Evolutionary conservation across 2,329 filamentous ascomycete species (phyloP), one percentile per base, ranked within the genome.

Genomic region (Graphilbum fragrans): DNA sequence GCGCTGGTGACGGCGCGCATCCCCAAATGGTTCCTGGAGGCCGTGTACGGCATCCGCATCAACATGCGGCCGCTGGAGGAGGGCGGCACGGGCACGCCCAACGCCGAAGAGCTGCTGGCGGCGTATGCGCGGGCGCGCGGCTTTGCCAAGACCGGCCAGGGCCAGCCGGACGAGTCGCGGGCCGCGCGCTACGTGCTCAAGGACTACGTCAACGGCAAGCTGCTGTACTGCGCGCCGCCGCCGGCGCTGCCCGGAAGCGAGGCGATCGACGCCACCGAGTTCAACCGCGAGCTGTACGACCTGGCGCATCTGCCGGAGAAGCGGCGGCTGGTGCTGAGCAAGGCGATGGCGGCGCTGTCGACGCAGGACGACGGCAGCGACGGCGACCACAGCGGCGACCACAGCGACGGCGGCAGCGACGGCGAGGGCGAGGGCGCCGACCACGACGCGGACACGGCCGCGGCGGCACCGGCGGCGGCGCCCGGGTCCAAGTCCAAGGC

Each of bases 191-290:
- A 86, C 51, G 72, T 98, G 16, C 73, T 98, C 21, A 98, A 98
- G 59, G 92, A 98, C 64, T 98, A 96, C 55, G 92, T 98, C 51
- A 94, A 82, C 57, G 92, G 92, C 47, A 96, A 95, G 64, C 74
- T 98, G 0, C 73, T 96, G 6, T 96, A 82, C 65, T 92, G 87
- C 50, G 81, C 90, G 53, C 88, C 92, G 5, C 92, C 92, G 0
- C 88, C 88, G 0, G 29, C 32, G 17, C 32, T 34, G 32, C 14
- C 32, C 5, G 17, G 16, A 12, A 32, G n/a, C 32, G 32, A 18
- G 7, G 7, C 14, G 7, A 75, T 82, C 32, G 83, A 95, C 51
- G 67, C 77, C 1, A 64, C 66, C 38, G 75, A 81, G 41, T 98
- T 96, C 70, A 98, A 98, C 63, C 67, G 70, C 38, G 88, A 93